Base-by-base conservation (phyloP, 352 stramenopile species). In the Halophytophthora polymorphica region DNA sequence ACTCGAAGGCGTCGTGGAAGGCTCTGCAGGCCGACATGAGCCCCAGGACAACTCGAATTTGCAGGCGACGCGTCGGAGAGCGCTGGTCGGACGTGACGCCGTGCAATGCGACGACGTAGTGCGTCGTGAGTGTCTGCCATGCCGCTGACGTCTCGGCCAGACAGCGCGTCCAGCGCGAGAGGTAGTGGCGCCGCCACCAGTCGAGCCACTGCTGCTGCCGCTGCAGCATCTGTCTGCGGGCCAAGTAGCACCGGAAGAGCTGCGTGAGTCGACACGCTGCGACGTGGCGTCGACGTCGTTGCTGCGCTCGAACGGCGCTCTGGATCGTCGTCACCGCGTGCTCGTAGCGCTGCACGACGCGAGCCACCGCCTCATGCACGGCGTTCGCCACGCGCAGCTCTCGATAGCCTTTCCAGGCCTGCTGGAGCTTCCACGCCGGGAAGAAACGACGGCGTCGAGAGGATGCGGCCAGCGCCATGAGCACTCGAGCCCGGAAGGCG, bases 401-500 rank as follows among this genome's bases (percentile, higher is more conserved):
- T 6, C 52, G 56, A 48, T 66, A 71, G 1, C 1, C 1, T 15
- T 14, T 46, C 69, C 69, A 80, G 4, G 45, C 45, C 19, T 23
- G 52, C 45, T 74, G 56, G 33, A 74, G 62, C 1, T 13, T 35
- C 19, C 13, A 53, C 6, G 38, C 64, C 29, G 63, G 63, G 10
- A 67, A 36, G 35, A 47, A 72, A 21, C 54, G 21, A n/a, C 66
- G 59, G 10, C 51, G 56, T 1, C n/a, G 19, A 3, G 45, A 39
- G 0, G 39, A 46, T 14, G 19, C 36, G 6, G 12, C 18, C 18
- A 71, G 19, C 2, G 45, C 49, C 15, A 2, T 14, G 17, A 15
- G 21, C 2, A 76, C 21, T 11, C 33, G 49, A 14, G 29, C n/a
- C 3, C 56, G 50, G 45, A 56, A 47, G 6, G n/a, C 12, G 11